phyloP scores from a whole-genome alignment of 202 grass and related monocot genomes.

The Carex arenaria region DNA sequence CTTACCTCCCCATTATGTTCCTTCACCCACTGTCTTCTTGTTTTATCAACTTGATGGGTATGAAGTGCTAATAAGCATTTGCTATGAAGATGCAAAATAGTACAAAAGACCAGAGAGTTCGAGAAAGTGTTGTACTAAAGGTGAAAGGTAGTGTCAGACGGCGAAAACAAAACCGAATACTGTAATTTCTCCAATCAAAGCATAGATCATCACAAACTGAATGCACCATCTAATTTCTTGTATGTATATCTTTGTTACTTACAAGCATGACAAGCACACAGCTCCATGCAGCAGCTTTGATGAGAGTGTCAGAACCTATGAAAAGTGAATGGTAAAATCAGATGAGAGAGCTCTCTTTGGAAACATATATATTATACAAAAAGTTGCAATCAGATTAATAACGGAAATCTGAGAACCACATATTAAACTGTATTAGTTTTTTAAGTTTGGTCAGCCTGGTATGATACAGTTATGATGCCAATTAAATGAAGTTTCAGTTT shows the following conservation, averaged over 20 bases:
- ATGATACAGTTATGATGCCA: background rate
- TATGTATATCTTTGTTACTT: too few relatives aligned
- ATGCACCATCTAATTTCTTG: slow-evolving; percentile 81
- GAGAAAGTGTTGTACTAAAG: too few relatives aligned
- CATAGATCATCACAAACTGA: slow-evolving; percentile 69
- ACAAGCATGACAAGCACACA: too few relatives aligned
- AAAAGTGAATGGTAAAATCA: too few relatives aligned
- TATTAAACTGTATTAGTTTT: background rate
- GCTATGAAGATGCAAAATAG: background rate
- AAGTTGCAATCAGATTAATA: background rate
- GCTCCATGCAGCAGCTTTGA: too few relatives aligned
- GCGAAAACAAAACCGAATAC: slow-evolving; percentile 71
- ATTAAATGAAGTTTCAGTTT: background rate
- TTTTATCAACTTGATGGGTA: background rate
- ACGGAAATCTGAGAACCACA: background rate
- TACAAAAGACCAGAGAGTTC: too few relatives aligned
- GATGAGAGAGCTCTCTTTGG: background rate
- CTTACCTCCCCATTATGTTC: too few relatives aligned
- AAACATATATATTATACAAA: background rate
- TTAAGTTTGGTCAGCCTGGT: background rate
- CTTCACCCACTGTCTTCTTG: too few relatives aligned
- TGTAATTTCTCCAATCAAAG: slow-evolving; percentile 68
- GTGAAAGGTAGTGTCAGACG: too few relatives aligned
- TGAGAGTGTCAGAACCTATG: too few relatives aligned
- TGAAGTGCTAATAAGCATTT: background rate